Conservation (phyloP, 768 basidiomycete species). For the Tricholoma saponaceum region DNA sequence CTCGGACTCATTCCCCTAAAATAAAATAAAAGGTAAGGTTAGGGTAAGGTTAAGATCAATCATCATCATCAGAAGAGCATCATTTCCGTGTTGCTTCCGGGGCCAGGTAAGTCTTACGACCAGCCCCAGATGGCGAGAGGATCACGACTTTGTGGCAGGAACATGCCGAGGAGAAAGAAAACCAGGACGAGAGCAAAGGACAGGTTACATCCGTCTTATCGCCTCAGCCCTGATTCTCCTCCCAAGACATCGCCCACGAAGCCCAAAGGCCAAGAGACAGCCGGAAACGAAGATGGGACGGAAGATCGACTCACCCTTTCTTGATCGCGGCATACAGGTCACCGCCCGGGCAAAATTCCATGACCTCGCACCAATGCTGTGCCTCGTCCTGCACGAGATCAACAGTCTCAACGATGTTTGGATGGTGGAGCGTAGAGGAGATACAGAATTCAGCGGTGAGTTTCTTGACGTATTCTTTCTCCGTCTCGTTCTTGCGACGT, state of each 20-base stretch:
- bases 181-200: neutral
- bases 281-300: conserved; percentile 10
- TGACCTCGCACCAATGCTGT: conserved; percentile 98
- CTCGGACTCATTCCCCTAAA: conserved; percentile 69
- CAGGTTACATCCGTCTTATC: neutral
- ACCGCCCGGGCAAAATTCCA: conserved; percentile 99
- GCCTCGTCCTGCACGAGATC: conserved; percentile 98
- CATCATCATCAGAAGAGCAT: neutral
- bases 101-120: neutral
- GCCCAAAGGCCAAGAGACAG: neutral
- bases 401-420: conserved; percentile 97
- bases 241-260: neutral
- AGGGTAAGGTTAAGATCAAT: no score
- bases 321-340: conserved; percentile 99
- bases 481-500: conserved; percentile 95
- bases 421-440: conserved; percentile 89
- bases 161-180: conserved; percentile 7
- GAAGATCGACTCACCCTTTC: conserved; percentile 60
- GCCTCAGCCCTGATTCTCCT: neutral
- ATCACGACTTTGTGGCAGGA: neutral
- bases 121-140: no score
- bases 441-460: conserved; percentile 99
- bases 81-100: conserved; percentile 7
- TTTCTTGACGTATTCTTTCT: conserved; percentile 99
- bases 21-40: conserved; percentile 1